A percentile compares a stretch with the other conserved stretches of the same genome.
These are phyloP conservation scores for Suillus subalutaceus DNA, from an alignment of 768 basidiomycete genomes.

Conservation along the genomic window DNA sequence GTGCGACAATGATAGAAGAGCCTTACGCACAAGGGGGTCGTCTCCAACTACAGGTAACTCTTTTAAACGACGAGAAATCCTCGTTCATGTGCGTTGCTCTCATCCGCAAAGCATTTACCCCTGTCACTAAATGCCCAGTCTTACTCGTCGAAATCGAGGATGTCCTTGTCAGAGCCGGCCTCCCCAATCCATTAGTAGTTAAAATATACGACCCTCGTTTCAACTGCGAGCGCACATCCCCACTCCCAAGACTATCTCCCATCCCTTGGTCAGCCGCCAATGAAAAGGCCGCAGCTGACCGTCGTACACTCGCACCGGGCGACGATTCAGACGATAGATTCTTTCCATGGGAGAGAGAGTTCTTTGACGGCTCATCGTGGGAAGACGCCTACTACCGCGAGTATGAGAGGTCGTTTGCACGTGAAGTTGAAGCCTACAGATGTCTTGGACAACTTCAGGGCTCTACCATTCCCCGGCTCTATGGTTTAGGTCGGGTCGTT, in stretches of 20 bases:
- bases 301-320: not conserved
- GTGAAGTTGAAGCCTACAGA: conserved; percentile 1
- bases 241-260: not conserved
- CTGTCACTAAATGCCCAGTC: conserved; percentile 8
- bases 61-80: not conserved
- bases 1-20: not conserved
- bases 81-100: not conserved
- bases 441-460: not conserved
- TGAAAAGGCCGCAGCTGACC: not conserved
- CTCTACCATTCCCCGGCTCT: conserved; percentile 1
- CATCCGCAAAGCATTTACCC: not conserved
- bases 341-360: not conserved
- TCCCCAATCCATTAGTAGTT: not conserved
- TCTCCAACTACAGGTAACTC: not conserved
- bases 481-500: conserved; percentile 1
- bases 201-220: conserved; percentile 6
- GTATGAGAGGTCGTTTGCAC: not conserved
- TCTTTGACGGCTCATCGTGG: not conserved
- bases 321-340: not conserved
- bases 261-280: not conserved
- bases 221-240: not conserved
- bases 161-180: not conserved
- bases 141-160: conserved; percentile 8
- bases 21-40: not conserved
- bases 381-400: not conserved